Conservation (phyloP, 176 grass and related monocot genomes). For the Zoysia pacifica region DNA sequence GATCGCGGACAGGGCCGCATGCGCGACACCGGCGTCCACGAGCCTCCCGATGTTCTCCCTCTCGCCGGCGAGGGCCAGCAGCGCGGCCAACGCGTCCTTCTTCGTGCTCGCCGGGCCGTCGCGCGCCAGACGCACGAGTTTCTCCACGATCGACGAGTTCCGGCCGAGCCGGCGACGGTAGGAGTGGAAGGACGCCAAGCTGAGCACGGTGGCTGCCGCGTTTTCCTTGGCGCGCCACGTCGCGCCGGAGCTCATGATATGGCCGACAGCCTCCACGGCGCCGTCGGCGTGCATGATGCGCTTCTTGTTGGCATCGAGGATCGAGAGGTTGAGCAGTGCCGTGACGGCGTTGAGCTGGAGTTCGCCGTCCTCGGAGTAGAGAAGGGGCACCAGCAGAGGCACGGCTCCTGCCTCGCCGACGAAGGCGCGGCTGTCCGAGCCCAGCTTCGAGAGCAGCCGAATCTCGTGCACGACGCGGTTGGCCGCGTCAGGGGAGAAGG, state of each 20-base stretch:
- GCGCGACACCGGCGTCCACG: conserved; percentile 62
- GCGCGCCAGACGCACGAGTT: conserved; percentile 47
- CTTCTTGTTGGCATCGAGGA: conserved; percentile 91
- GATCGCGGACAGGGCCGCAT: conserved; percentile 50
- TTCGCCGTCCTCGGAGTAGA: conserved; percentile 63
- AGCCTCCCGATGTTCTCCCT: conserved; percentile 75
- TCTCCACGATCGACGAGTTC: conserved; percentile 49
- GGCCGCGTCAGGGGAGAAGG: conserved; percentile 57
- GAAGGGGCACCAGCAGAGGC: conserved; percentile 71
- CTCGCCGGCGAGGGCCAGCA: conserved; percentile 77
- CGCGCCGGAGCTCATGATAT: conserved; percentile 57
- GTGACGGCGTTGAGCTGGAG: conserved; percentile 91
- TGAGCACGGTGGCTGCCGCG: conserved; percentile 73
- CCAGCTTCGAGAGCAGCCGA: conserved; percentile 71
- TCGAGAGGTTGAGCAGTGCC: conserved; percentile 87
- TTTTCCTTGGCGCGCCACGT: conserved; percentile 91
- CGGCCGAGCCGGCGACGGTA: conserved; percentile 78
- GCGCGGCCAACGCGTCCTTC: conserved; percentile 74
- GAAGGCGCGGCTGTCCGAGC: conserved; percentile 75
- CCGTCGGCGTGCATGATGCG: conserved; percentile 94
- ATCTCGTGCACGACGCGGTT: conserved; percentile 89
- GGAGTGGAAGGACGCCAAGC: conserved; percentile 65
- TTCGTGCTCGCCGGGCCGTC: conserved; percentile 64
- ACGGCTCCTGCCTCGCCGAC: conserved; percentile 80
- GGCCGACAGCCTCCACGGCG: conserved; percentile 56